Percentiles rank a stretch among this genome's conserved stretches.
These are phyloP conservation scores for Solanum tacnaense DNA, from an alignment of 257 asterid species.

Conservation along the genomic window DNA sequence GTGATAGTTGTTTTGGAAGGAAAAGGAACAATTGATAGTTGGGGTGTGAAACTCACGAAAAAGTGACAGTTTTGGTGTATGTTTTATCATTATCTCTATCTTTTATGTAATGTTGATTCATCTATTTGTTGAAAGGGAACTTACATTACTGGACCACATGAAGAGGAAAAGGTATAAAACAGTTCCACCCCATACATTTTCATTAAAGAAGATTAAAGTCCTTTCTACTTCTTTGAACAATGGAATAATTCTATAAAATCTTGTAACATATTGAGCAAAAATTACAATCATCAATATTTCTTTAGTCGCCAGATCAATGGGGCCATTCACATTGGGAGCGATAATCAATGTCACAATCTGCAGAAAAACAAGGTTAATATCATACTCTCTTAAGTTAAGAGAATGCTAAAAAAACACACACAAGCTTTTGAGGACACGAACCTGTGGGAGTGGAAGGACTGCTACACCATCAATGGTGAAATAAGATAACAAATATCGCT, in stretches of 20 bases:
- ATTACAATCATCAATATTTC: constrained; percentile 26
- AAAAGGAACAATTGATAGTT: background rate
- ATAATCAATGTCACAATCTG: constrained; percentile 32
- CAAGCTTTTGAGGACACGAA: background rate
- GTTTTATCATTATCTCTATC: background rate
- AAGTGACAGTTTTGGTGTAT: no score
- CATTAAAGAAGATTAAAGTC: constrained; percentile 37
- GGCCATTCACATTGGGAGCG: constrained; percentile 12
- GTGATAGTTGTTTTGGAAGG: background rate
- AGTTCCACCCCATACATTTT: constrained; percentile 57
- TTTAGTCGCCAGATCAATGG: constrained; percentile 28
- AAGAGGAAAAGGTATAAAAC: constrained; percentile 46
- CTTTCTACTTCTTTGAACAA: constrained; percentile 36
- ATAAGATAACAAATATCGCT: constrained; percentile 33
- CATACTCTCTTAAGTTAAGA: background rate
- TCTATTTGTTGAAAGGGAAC: background rate
- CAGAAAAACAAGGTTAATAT: background rate
- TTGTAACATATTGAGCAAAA: constrained; percentile 32
- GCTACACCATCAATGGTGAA: constrained; percentile 41
- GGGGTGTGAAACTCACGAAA: background rate
- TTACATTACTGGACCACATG: constrained; percentile 60
- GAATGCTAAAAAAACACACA: background rate
- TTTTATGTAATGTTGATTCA: background rate
- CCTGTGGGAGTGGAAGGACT: constrained; percentile 68
- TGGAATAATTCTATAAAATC: constrained; percentile 36